These are phyloP conservation scores for Blastocrithidia nonstop DNA, from an alignment of 208 protist species.

Conservation along the genomic window DNA sequence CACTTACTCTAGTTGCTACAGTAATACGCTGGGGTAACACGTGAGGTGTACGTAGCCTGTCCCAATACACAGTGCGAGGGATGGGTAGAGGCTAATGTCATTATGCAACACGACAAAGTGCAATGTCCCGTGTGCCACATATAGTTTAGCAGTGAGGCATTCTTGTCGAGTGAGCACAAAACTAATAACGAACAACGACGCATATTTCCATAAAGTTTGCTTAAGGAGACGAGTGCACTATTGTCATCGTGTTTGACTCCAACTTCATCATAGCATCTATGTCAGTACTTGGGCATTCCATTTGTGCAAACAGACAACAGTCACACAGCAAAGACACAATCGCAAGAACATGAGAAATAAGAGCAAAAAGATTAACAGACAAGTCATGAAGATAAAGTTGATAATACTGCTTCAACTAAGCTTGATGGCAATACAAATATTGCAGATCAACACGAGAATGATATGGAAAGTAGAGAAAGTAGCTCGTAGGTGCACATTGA, in stretches of 20 bases:
- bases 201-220: slow-evolving; percentile 24
- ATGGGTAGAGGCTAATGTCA: slow-evolving; percentile 33
- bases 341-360: too few species aligned
- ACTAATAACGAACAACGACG: slow-evolving; percentile 1
- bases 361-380: slow-evolving; percentile 5
- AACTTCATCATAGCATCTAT: slow-evolving; percentile 28
- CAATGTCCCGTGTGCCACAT: slow-evolving; percentile 37
- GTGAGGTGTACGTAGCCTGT: slow-evolving; percentile 37
- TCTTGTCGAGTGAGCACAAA: slow-evolving; percentile 18
- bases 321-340: too few species aligned
- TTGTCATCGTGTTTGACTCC: slow-evolving; percentile 37
- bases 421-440: neutral
- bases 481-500: slow-evolving; percentile 11
- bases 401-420: neutral
- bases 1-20: slow-evolving; percentile 25
- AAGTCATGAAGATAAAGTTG: neutral
- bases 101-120: slow-evolving; percentile 20
- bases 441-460: neutral
- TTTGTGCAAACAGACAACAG: too few species aligned
- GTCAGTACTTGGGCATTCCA: slow-evolving; percentile 45
- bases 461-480: too few species aligned
- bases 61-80: slow-evolving; percentile 36
- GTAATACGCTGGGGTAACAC: slow-evolving; percentile 60
- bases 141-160: slow-evolving; percentile 24
- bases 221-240: slow-evolving; percentile 38